These are phyloP conservation scores for Mucor saturninus DNA, from an alignment of 371 early-diverging fungal species.

Conservation along the genomic window DNA sequence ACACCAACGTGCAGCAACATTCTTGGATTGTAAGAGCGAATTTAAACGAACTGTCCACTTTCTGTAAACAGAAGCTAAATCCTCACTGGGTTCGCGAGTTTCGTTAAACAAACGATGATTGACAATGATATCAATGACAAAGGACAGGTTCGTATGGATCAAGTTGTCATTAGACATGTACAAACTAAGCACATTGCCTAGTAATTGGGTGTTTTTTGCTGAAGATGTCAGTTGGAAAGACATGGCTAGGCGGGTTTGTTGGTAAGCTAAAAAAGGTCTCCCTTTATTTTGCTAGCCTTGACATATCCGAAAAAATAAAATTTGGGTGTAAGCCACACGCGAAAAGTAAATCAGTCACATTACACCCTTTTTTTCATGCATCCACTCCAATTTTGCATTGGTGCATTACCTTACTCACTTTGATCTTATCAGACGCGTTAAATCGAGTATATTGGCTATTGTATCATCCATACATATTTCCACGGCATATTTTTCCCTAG, in stretches of 20 bases:
- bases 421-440: no score
- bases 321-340: neutral
- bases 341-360: constrained; percentile 1
- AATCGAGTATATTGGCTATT: no score
- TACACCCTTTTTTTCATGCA: neutral
- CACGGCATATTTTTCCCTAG: no score
- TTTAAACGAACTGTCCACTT: constrained; percentile 65
- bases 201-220: constrained; percentile 15
- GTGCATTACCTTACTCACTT: no score
- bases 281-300: neutral
- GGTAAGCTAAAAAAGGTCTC: neutral
- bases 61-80: constrained; percentile 36
- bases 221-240: constrained; percentile 24
- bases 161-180: constrained; percentile 34
- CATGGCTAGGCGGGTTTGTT: constrained; percentile 7
- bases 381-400: neutral
- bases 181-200: constrained; percentile 23
- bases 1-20: constrained; percentile 58
- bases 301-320: neutral
- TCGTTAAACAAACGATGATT: constrained; percentile 50
- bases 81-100: constrained; percentile 17
- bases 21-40: constrained; percentile 62
- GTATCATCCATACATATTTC: no score
- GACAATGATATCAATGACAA: constrained; percentile 52
- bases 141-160: constrained; percentile 41